Evolutionary conservation across 306 rosid genomes (phyloP), one percentile per base, ranked within the genome.

Genomic region (Begonia fuchsioides): DNA sequence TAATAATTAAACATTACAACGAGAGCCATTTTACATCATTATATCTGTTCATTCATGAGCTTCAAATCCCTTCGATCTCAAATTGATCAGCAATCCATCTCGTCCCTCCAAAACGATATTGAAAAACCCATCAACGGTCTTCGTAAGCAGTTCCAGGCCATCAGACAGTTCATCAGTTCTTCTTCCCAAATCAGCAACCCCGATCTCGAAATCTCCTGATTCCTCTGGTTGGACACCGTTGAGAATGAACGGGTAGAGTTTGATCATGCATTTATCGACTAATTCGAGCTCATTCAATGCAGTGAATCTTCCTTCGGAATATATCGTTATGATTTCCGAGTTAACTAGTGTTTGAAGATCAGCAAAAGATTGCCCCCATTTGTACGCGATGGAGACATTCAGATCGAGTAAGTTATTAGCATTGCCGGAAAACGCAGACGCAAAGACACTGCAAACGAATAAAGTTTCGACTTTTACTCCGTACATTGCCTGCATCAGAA

Each of bases 401-500:
- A 82, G 58, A 38, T 87, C 68, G 10, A 69, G 26, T 61, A 82
- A 59, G 57, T 76, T 82, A 63, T 64, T 52, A 12, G 61, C 60
- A 13, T 78, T 59, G 49, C 82, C 78, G 44, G 87, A 68, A 68
- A 82, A 80, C 47, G 72, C 72, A 0, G 94, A 78, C 11, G 82
- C 63, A 15, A 82, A 79, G 50, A 87, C 74, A 17, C 84, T 68
- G 61, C 81, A 87, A 2, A 82, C 67, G 60, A 76, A 77, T 32
- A 80, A 57, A 1, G 81, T 87, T 75, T 62, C 60, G 62, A 87
- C 84, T 76, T 80, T 87, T 44, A 82, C 76, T 41, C 96, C 94
- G 39, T 79, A 82, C 82, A 87, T 57, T 12, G 96, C 96, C 17
- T 69, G 84, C 84, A 82, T 87, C 68, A 87, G 64, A 64, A 75